A percentile compares a stretch with the other conserved stretches of the same genome.
Conservation (phyloP, 1,139 yeast genomes). For the Candida frijolesensis region DNA sequence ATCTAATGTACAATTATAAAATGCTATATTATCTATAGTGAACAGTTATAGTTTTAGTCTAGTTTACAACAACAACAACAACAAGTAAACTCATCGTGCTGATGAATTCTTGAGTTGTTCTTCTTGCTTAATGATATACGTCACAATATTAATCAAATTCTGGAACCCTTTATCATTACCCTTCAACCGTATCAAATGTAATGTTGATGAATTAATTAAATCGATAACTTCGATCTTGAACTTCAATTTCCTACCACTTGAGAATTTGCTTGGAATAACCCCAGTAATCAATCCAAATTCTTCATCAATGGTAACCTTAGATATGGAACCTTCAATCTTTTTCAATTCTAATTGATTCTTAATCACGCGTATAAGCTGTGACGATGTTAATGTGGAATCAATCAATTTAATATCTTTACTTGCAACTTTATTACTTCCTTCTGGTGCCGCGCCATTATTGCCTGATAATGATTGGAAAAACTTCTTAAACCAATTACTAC, state of each 20-base stretch:
- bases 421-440: constrained; percentile 13
- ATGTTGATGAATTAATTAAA: constrained; percentile 44
- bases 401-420: constrained; percentile 30
- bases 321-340: constrained; percentile 53
- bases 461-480: constrained; percentile 29
- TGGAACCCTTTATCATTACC: constrained; percentile 73
- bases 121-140: constrained; percentile 39
- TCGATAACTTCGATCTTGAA: constrained; percentile 50
- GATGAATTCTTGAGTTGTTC: constrained; percentile 30
- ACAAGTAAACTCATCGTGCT: constrained; percentile 8
- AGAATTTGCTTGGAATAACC: constrained; percentile 48
- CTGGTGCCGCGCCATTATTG: constrained; percentile 10
- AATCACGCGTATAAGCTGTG: constrained; percentile 36
- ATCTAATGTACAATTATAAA: constrained; percentile 1
- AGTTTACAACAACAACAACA: not conserved
- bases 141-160: constrained; percentile 53
- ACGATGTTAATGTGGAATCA: constrained; percentile 34
- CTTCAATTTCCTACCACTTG: constrained; percentile 49
- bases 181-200: constrained; percentile 56
- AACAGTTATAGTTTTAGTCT: not conserved
- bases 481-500: constrained; percentile 41
- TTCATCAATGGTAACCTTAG: constrained; percentile 43
- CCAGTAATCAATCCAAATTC: constrained; percentile 50
- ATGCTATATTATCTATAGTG: not conserved
- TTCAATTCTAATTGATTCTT: constrained; percentile 48